Evolutionary conservation across 2,329 filamentous ascomycete species (phyloP).

Genomic region (Orbilia ellipsospora): DNA sequence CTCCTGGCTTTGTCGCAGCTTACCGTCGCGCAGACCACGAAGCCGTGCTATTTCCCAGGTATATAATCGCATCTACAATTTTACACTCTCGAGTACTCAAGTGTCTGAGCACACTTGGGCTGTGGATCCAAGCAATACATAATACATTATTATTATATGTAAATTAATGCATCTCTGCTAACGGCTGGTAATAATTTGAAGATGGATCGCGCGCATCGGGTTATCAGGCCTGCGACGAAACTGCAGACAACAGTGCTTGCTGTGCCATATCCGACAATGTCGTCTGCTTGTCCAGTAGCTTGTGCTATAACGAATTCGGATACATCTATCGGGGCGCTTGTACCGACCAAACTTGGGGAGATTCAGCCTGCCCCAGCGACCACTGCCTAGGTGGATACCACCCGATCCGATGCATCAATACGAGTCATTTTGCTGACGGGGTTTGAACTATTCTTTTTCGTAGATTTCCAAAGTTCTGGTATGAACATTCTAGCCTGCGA

Average conservation of each 20-base stretch:
- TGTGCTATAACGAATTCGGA: slow-evolving; percentile 35
- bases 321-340: slow-evolving; percentile 48
- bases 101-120: no score
- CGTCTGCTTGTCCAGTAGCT: slow-evolving; percentile 37
- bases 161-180: background rate
- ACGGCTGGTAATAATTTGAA: background rate
- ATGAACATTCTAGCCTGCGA: slow-evolving; percentile 50
- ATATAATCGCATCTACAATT: background rate
- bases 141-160: no score
- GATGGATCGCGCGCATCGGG: slow-evolving; percentile 18
- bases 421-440: background rate
- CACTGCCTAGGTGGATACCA: slow-evolving; percentile 17
- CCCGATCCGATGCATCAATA: background rate
- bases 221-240: slow-evolving; percentile 15
- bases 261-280: slow-evolving; percentile 34
- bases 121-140: no score
- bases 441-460: background rate
- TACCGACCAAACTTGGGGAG: slow-evolving; percentile 28
- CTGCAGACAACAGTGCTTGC: slow-evolving; percentile 30
- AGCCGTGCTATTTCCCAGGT: slow-evolving; percentile 42
- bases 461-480: slow-evolving; percentile 1
- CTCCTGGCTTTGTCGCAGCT: background rate
- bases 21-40: slow-evolving; percentile 10
- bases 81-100: no score
- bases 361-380: slow-evolving; percentile 23